phyloP scores from a whole-genome alignment of 169 alveolate species.

The Eimeria zaria region DNA sequence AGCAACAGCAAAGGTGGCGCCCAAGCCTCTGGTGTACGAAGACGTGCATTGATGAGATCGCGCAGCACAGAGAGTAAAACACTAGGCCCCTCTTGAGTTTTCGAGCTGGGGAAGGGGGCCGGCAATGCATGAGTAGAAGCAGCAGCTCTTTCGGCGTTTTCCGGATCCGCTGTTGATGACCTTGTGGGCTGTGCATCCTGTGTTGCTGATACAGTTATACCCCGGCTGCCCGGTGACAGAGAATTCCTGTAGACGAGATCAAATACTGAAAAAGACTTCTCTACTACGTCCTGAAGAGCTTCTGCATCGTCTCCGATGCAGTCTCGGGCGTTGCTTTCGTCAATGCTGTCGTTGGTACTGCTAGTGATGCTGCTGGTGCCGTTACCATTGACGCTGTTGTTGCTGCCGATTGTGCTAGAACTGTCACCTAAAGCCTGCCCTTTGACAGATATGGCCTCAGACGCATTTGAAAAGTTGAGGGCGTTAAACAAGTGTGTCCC shows the following conservation, averaged over 20 bases:
- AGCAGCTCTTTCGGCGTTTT: neutral
- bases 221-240: neutral
- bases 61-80: slow-evolving; percentile 45
- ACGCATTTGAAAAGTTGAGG: neutral
- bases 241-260: slow-evolving; percentile 9
- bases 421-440: neutral
- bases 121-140: neutral
- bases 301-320: slow-evolving; percentile 9
- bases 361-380: neutral
- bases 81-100: slow-evolving; percentile 9
- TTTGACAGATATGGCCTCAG: neutral
- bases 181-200: neutral
- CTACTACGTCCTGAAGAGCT: slow-evolving; percentile 24
- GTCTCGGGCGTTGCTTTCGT: neutral
- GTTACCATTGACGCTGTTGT: neutral
- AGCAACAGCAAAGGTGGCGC: slow-evolving; percentile 49
- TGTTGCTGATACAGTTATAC: slow-evolving; percentile 13
- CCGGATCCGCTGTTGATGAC: neutral
- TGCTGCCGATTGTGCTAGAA: neutral
- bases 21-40: slow-evolving; percentile 67
- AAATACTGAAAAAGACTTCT: slow-evolving; percentile 45
- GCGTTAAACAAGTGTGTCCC: neutral
- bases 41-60: slow-evolving; percentile 39
- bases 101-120: slow-evolving; percentile 26
- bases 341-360: neutral